These are phyloP conservation scores for Rehmannia glutinosa DNA, from an alignment of 257 asterid genomes.

Conservation along the genomic window DNA sequence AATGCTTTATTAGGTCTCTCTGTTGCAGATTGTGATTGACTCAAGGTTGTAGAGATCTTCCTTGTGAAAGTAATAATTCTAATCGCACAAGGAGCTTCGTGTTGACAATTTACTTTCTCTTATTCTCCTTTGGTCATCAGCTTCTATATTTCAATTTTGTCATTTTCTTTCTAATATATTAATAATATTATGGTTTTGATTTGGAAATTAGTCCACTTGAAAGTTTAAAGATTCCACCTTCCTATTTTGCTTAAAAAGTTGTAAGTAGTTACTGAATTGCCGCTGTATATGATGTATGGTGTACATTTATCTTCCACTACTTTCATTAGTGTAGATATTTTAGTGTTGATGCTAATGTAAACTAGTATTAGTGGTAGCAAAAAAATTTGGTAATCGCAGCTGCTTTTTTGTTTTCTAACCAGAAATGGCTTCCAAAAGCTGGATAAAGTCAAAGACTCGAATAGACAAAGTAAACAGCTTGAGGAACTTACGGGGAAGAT, in stretches of 20 bases:
- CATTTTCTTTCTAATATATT: not conserved
- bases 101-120: conserved; percentile 4
- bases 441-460: conserved; percentile 87
- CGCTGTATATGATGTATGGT: not conserved
- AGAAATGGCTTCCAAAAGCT: conserved; percentile 97
- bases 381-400: not conserved
- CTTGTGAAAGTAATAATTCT: not conserved
- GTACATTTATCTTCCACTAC: not conserved
- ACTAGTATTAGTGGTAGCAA: not conserved
- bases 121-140: not conserved
- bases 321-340: not conserved
- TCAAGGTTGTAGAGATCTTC: not conserved
- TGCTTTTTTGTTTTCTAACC: conserved; percentile 11
- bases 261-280: not conserved
- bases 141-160: not conserved
- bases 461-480: conserved; percentile 86
- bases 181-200: not conserved
- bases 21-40: not conserved
- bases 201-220: not conserved
- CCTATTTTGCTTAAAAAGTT: conserved; percentile 1
- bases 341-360: too few species aligned
- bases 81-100: not conserved
- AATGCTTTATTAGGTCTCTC: not conserved
- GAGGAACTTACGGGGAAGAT: conserved; percentile 92
- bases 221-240: not conserved